phyloP scores from a whole-genome alignment of 345 rosid genomes.

The Combretum micranthum region DNA sequence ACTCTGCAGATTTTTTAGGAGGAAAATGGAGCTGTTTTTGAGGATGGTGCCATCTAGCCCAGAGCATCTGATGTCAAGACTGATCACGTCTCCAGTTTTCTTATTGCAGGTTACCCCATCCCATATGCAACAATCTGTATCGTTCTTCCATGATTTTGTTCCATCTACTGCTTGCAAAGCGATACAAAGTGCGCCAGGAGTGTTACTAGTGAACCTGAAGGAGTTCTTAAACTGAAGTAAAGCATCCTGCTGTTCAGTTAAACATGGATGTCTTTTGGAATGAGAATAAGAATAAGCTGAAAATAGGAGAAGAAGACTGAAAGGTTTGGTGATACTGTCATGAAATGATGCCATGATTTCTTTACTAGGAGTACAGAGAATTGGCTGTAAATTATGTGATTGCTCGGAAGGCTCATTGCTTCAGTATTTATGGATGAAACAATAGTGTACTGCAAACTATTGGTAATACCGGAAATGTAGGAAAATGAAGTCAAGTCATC shows the following conservation, averaged over 20 bases:
- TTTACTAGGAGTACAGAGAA: too few species aligned
- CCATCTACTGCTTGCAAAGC: not conserved
- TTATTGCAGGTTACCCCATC: slow-evolving; percentile 12
- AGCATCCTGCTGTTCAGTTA: slow-evolving; percentile 2
- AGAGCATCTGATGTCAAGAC: slow-evolving; percentile 18
- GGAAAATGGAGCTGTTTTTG: slow-evolving; percentile 7
- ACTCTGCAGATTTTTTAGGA: slow-evolving; percentile 2
- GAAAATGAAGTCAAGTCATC: too few species aligned
- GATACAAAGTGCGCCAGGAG: not conserved
- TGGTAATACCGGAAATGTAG: too few species aligned
- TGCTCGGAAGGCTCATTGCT: too few species aligned
- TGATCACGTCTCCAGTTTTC: slow-evolving; percentile 12
- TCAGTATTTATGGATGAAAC: too few species aligned
- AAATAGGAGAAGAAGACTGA: not conserved
- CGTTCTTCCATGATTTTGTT: slow-evolving; percentile 6
- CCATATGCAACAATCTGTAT: slow-evolving; percentile 19
- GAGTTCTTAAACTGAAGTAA: slow-evolving; percentile 6
- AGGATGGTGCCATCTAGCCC: slow-evolving; percentile 1
- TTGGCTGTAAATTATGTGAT: too few species aligned
- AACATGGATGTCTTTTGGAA: not conserved
- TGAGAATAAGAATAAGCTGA: not conserved
- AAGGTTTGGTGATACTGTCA: too few species aligned
- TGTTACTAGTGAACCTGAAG: not conserved
- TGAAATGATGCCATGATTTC: too few species aligned
- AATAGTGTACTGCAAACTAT: too few species aligned